Conservation (phyloP, 208 protist species). For the Acanthamoeba quina region DNA sequence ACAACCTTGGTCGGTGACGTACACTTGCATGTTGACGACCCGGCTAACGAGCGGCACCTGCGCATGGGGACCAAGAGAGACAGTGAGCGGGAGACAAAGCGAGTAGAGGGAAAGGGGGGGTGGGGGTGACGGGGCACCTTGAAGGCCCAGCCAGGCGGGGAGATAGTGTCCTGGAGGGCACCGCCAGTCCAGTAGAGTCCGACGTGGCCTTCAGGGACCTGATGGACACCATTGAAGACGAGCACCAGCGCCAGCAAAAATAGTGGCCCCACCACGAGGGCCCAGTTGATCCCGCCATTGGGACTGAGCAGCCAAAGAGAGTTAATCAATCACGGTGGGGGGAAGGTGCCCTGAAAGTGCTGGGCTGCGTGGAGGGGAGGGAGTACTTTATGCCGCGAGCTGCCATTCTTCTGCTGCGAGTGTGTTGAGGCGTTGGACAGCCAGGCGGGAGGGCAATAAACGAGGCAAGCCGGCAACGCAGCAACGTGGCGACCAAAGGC, state of each 20-base stretch:
- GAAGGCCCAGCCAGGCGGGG: constrained; percentile 37
- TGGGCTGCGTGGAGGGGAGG: no score
- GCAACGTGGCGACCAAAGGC: no score
- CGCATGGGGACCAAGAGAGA: background rate
- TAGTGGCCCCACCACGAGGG: background rate
- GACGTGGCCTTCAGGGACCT: constrained; percentile 51
- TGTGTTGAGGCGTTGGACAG: no score
- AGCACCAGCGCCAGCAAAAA: background rate
- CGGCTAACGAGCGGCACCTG: constrained; percentile 30
- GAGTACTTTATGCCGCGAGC: no score
- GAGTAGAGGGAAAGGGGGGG: background rate
- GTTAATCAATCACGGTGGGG: no score
- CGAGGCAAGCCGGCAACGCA: no score
- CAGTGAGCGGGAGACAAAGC: background rate
- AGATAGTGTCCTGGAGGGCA: constrained; percentile 15
- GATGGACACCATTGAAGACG: constrained; percentile 32
- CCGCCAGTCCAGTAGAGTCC: constrained; percentile 62
- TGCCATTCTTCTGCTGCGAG: no score
- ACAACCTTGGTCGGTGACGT: background rate
- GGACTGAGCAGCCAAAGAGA: no score
- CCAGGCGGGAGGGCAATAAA: no score
- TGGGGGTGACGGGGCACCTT: background rate
- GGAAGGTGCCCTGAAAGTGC: no score
- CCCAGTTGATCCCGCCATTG: background rate
- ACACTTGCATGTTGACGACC: constrained; percentile 41